A percentile compares a stretch with the other conserved stretches of the same genome.
Conservation (phyloP, 345 rosid genomes). For the Pugionium cornutum region DNA sequence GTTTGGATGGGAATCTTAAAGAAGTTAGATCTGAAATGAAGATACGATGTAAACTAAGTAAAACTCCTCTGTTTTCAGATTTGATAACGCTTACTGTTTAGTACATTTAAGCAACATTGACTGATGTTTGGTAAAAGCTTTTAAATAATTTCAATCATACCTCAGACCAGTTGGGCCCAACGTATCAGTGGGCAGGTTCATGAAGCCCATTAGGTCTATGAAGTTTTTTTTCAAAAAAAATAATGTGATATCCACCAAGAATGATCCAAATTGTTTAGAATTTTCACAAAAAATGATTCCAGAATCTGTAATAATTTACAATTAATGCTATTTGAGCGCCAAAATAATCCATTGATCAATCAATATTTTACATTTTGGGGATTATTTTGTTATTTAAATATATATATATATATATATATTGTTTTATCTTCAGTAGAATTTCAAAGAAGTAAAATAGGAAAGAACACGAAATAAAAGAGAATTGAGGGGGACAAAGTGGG, state of each 20-base stretch:
- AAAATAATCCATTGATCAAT: background rate
- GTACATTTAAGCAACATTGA: conserved; percentile 23
- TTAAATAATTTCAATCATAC: background rate
- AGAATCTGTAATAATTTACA: background rate
- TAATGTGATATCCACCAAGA: background rate
- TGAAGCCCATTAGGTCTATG: too few relatives aligned
- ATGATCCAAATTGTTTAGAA: background rate
- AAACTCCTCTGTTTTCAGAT: conserved; percentile 15
- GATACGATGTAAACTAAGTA: conserved; percentile 61
- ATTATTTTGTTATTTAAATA: background rate
- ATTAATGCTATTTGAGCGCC: background rate
- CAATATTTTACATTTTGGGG: background rate
- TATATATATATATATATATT: too few relatives aligned
- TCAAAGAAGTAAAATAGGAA: conserved; percentile 2
- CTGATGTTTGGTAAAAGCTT: conserved; percentile 6
- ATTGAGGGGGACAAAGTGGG: conserved; percentile 48
- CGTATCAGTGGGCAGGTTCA: too few relatives aligned
- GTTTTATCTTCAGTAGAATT: background rate
- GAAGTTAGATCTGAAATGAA: conserved; percentile 89
- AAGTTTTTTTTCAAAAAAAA: too few relatives aligned
- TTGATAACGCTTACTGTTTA: background rate
- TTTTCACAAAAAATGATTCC: background rate
- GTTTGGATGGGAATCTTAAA: conserved; percentile 70
- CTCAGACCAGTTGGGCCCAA: too few relatives aligned
- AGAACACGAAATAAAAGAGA: conserved; percentile 15